Base-by-base conservation (phyloP, 192 early-diverging fungal species). In the Backusella tarrabulga region DNA sequence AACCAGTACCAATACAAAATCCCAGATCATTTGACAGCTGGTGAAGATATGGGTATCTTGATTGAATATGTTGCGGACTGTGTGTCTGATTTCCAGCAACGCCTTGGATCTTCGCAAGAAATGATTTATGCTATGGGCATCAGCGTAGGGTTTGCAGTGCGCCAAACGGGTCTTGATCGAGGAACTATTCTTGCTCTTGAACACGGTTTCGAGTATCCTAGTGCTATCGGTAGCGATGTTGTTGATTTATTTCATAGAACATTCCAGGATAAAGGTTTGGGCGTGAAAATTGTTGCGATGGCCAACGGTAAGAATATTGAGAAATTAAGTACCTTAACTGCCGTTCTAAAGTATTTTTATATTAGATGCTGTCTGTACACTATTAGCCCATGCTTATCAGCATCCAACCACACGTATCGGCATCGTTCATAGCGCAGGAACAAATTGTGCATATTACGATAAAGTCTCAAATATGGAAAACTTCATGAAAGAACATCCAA, bases 321-420 rank as follows among this genome's bases (percentile, higher is more conserved):
- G 75, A 85, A 91, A 42, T 82, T 93, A 73, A 75, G 77, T 68
- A 77, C 11, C n/a, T 72, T 34, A 36, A 34, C 32, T 88, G 89
- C 41, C 85, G 91, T 63, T 77, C 85, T 74, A 88, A 94, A 32
- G 85, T 36, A 6, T 69, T 40, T 32, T 26, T 41, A 41, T 72
- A 54, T 93, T 94, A 88, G 97, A 97, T 81, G 94, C 96, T 6
- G 96, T 97, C 12, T 95, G 97, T 54, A 95, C 97, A 6, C 86
- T 92, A 68, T 90, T 94, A 21, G 94, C 96, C 75, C 89, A 95
- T 52, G 91, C 92, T 6, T 95, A 96, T 88, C 79, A 80, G 50
- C 85, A 93, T 80, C 91, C 94, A 11, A 85, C 88, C 52, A 95
- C 95, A 63, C 86, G 88, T 75, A 88, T 96, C 80, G 94, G 94